These are phyloP conservation scores for Camelina hispida DNA, from an alignment of 345 rosid genomes.

Conservation along the genomic window DNA sequence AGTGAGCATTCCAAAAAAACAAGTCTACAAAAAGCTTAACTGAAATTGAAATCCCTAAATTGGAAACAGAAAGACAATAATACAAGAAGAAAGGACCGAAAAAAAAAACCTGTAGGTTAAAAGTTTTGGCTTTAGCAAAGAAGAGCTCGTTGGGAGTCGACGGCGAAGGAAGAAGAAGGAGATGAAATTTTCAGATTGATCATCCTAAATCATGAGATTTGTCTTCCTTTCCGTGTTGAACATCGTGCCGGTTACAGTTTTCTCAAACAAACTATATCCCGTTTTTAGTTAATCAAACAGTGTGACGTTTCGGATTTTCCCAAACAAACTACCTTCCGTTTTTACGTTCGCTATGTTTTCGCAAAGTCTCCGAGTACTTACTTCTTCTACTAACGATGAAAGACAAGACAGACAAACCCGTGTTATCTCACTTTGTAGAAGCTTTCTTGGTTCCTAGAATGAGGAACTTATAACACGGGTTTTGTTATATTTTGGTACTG, in stretches of 20 bases:
- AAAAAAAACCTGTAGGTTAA: neutral
- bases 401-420: neutral
- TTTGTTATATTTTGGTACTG: neutral
- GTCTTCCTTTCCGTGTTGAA: too few relatives aligned
- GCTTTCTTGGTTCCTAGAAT: slow-evolving; percentile 10
- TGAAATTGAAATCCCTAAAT: neutral
- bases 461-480: neutral
- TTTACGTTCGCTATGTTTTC: neutral
- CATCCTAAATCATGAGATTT: too few relatives aligned
- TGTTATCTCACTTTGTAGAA: slow-evolving; percentile 2
- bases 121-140: neutral
- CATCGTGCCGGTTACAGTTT: neutral
- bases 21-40: neutral
- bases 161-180: neutral
- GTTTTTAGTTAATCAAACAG: neutral
- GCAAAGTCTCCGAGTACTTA: neutral
- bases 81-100: neutral
- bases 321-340: neutral
- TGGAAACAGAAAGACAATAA: neutral
- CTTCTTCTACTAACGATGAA: neutral
- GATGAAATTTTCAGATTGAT: neutral
- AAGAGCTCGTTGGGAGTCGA: neutral
- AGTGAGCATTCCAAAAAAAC: neutral
- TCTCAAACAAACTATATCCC: neutral
- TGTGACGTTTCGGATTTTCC: neutral